Base-by-base conservation (phyloP, 306 rosid species). In the Citrullus colocynthis region DNA sequence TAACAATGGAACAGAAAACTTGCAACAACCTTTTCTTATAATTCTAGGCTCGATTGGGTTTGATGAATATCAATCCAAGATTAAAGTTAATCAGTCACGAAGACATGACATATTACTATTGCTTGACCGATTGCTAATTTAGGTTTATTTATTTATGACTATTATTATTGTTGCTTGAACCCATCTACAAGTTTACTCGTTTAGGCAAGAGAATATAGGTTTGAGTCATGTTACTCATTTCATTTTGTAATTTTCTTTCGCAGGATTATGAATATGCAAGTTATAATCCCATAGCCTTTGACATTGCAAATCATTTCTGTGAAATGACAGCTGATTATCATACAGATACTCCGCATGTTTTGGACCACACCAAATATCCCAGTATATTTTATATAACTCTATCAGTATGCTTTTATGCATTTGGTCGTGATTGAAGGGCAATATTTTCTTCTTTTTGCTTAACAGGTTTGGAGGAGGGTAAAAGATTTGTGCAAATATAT, bases 251-350 rank as follows among this genome's bases (percentile, higher is more conserved):
- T n/a, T 66, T 48, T 67, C 71, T 62, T 54, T 48, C 36, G 49
- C 82, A 93, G 98, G 98, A 93, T 78, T 93, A 93, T 78, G 98
- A 93, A 64, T 93, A 93, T 88, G 87, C 95, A 61, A 89, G 91
- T 83, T 93, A 93, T 59, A 93, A 93, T 80, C 88, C 96, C 34
- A 62, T 91, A 49, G 95, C 91, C 74, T 91, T 87, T 87, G 98
- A 93, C 84, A 88, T 93, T 61, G 95, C 98, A 81, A 93, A 93
- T 76, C 98, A 93, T 81, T 93, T 93, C 80, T 88, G 90, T 54
- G 98, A 93, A 83, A 93, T 93, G 96, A 87, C 89, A 14, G 93
- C 96, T 1, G 88, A 93, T 69, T 93, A 93, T 84, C 98, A 93
- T 69, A 81, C 91, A 0, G 91, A 93, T 63, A 83, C 88, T 45